Percentiles rank a stretch among this genome's conserved stretches.
phyloP scores from a whole-genome alignment of 2,329 filamentous ascomycete species.

The Pseudocercospora eumusae region DNA sequence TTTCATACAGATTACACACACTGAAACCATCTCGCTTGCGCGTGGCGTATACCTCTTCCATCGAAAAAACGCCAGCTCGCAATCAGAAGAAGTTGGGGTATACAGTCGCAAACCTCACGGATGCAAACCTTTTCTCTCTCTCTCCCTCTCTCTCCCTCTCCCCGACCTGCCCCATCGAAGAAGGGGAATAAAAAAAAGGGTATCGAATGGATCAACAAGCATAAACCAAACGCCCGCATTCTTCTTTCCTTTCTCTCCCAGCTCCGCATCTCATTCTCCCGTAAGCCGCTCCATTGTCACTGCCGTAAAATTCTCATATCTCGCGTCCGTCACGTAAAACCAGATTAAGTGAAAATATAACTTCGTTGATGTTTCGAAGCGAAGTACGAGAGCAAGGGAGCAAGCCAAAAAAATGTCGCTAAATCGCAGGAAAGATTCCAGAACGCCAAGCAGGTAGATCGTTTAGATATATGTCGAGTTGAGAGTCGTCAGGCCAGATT shows the following conservation, averaged over 20 bases:
- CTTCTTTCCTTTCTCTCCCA: background rate
- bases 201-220: background rate
- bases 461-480: background rate
- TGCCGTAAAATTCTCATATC: background rate
- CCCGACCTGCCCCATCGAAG: background rate
- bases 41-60: background rate
- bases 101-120: no score
- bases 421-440: background rate
- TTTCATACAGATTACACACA: no score
- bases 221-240: background rate
- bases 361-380: background rate
- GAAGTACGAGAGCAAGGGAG: background rate
- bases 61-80: background rate
- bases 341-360: background rate
- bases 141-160: background rate
- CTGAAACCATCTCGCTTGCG: background rate
- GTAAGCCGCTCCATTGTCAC: background rate
- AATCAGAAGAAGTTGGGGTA: background rate
- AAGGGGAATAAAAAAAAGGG: constrained; percentile 1
- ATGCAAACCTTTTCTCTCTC: no score
- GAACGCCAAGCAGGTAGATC: background rate
- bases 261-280: constrained; percentile 7
- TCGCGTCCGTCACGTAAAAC: background rate
- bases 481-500: background rate
- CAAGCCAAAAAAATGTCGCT: background rate